Evolutionary conservation across 139 green algal genomes (phyloP), one percentile per base, ranked within the genome.

Genomic region (Chlamydomonas sp.): DNA sequence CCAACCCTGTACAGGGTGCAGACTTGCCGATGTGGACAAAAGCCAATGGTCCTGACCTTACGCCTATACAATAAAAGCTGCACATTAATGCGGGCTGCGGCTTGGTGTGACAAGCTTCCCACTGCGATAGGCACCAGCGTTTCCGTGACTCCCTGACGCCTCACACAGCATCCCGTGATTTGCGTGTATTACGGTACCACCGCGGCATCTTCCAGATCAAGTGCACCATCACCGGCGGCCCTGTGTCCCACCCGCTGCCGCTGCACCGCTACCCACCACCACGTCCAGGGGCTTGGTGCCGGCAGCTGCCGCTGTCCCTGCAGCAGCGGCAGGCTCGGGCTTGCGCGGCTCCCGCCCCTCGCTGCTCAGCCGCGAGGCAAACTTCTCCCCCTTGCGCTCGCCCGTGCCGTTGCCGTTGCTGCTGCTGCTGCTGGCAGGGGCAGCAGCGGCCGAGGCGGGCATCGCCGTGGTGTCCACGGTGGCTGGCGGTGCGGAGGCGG

Each of bases 381-480:
- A 94, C 81, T 92, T 92, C 0, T 92, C 91, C 18, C 91, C 91
- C 67, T 89, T 92, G 58, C 78, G 63, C 57, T 12, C 74, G 31
- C 31, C 31, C 31, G 31, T 49, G 31, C 31, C 31, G 61, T 59
- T 67, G 59, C 58, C 72, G n/a, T 63, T 82, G 49, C 49, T 72
- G 79, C 31, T 66, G 72, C 79, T 90, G 80, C 64, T 88, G 63
- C 18, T 73, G 5, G 76, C 31, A 49, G 31, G 31, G 31, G 31
- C 31, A 49, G 31, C 31, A 49, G 59, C 20, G 8, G 2, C 9
- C 62, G 49, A 4, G 63, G 17, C 84, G 1, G 91, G 20, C 60
- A 88, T 85, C 9, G 90, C 87, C 17, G 90, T 90, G 1, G 90
- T 91, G 71, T 90, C 88, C 3, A 90, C 87, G 1, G 81, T 74